These are phyloP conservation scores for Neopestalotiopsis sp. DNA, from an alignment of 2,329 filamentous ascomycete genomes.

Conservation along the genomic window DNA sequence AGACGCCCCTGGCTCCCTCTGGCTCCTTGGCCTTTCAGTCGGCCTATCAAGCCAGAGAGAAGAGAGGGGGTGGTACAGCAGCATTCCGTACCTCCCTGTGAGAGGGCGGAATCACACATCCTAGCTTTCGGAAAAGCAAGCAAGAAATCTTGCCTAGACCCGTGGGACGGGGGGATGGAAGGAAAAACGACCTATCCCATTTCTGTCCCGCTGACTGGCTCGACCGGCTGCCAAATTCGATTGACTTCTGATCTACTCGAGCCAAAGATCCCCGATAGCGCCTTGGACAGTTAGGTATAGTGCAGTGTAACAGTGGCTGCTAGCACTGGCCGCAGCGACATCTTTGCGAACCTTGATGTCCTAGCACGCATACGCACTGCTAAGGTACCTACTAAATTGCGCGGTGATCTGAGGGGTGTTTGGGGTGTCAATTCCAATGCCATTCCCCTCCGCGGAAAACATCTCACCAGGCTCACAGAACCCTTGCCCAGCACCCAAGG, in stretches of 20 bases:
- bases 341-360: neutral
- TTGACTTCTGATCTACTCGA: neutral
- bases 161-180: neutral
- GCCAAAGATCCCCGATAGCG: neutral
- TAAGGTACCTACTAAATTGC: neutral
- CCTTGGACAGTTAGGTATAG: neutral
- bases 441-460: neutral
- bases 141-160: neutral
- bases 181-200: neutral
- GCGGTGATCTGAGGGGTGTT: neutral
- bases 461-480: neutral
- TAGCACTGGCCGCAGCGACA: neutral
- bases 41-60: neutral
- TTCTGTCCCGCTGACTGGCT: neutral
- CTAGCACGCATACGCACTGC: neutral
- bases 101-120: neutral
- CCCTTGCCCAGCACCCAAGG: too few relatives aligned
- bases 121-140: conserved; percentile 1
- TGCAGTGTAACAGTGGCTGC: neutral
- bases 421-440: too few relatives aligned
- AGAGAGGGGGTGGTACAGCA: neutral
- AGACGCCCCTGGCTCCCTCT: neutral
- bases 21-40: conserved; percentile 2
- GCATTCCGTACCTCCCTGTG: neutral
- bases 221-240: neutral